Evolutionary conservation across 768 basidiomycete genomes (phyloP).

Genomic region (Termitomyces titanicus): DNA sequence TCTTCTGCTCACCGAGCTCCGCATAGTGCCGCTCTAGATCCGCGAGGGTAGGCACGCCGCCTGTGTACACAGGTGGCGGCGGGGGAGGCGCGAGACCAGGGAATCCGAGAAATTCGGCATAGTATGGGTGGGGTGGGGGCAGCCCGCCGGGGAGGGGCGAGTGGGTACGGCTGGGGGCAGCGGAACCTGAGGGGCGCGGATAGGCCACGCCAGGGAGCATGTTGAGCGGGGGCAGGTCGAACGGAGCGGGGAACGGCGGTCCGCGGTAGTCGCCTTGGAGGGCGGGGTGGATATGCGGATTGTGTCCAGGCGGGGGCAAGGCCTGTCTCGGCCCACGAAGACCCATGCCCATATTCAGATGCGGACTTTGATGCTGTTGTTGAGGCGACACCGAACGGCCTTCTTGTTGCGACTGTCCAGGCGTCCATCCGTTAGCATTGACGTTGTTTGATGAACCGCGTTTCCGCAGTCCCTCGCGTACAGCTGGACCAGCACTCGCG

Average conservation of each 20-base stretch:
- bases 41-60: constrained; percentile 37
- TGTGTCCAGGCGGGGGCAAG: constrained; percentile 3
- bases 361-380: constrained; percentile 8
- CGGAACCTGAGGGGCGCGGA: constrained; percentile 41
- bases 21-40: constrained; percentile 75
- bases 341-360: constrained; percentile 21
- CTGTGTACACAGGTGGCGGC: constrained; percentile 2
- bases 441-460: constrained; percentile 5
- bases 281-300: constrained; percentile 17
- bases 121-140: constrained; percentile 23
- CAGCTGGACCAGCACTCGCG: constrained; percentile 14
- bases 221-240: constrained; percentile 55
- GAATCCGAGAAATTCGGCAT: constrained; percentile 26
- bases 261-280: constrained; percentile 12
- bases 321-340: constrained; percentile 10
- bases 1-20: constrained; percentile 60
- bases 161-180: constrained; percentile 70
- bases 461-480: constrained; percentile 13
- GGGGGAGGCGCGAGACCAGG: constrained; percentile 1
- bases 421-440: constrained; percentile 4
- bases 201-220: constrained; percentile 23
- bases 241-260: constrained; percentile 35
- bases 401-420: not conserved
- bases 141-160: constrained; percentile 39
- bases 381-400: constrained; percentile 9